Conservation (phyloP, 2,329 filamentous ascomycete genomes). For the Xylariales sp. region DNA sequence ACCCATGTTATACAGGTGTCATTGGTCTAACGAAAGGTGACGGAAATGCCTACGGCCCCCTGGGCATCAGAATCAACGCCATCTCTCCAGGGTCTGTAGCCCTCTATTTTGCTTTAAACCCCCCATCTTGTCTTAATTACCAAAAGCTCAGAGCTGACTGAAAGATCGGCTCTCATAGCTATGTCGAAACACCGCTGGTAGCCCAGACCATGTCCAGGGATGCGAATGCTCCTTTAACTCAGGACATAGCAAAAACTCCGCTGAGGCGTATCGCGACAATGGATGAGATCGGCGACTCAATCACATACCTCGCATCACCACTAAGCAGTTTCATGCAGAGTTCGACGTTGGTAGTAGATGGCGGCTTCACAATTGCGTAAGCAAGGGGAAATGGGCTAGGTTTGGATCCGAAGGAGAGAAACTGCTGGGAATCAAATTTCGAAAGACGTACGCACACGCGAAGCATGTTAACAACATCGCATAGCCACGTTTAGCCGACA, state of each 20-base stretch:
- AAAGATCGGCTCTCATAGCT: too few species aligned
- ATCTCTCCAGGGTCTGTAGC: constrained; percentile 47
- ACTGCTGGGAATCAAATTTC: too few species aligned
- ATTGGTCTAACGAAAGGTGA: constrained; percentile 39
- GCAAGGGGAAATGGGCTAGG: too few species aligned
- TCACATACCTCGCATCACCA: constrained; percentile 45
- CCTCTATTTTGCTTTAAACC: not conserved
- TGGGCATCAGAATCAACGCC: constrained; percentile 54
- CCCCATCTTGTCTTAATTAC: constrained; percentile 1
- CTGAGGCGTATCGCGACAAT: constrained; percentile 31
- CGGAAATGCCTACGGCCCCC: constrained; percentile 38
- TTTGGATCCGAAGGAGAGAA: too few species aligned
- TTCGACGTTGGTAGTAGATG: constrained; percentile 40
- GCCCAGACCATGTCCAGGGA: constrained; percentile 17
- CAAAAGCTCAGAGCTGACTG: too few species aligned
- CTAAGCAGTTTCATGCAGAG: constrained; percentile 51
- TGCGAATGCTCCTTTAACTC: constrained; percentile 25
- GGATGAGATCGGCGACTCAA: constrained; percentile 50
- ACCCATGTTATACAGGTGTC: constrained; percentile 22
- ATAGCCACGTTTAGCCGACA: too few species aligned
- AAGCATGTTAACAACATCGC: too few species aligned
- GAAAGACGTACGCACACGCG: too few species aligned
- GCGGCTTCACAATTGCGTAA: constrained; percentile 28
- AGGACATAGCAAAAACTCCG: constrained; percentile 33
- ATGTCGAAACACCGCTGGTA: constrained; percentile 37